Evolutionary conservation across 2,329 filamentous ascomycete species (phyloP).

Genomic region (Phaeomoniella chlamydospora): DNA sequence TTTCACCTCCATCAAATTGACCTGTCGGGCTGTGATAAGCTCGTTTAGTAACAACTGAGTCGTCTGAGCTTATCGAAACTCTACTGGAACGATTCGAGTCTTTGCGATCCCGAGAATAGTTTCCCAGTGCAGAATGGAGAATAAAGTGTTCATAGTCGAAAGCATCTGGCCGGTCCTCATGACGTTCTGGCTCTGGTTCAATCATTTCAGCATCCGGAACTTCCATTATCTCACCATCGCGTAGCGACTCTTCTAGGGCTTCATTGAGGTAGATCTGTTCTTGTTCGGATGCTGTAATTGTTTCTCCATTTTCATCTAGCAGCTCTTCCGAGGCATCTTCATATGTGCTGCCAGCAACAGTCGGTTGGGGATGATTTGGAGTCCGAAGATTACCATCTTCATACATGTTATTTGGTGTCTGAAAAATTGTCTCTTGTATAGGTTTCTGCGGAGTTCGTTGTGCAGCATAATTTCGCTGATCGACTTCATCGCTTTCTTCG

Average conservation of each 20-base stretch:
- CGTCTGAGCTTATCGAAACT: constrained; percentile 22
- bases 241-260: constrained; percentile 23
- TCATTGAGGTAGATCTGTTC: constrained; percentile 39
- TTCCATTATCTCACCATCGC: constrained; percentile 19
- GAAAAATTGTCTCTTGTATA: background rate
- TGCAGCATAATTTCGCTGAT: background rate
- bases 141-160: constrained; percentile 98
- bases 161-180: constrained; percentile 86
- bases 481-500: background rate
- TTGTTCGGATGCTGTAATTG: constrained; percentile 12
- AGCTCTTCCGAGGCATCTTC: constrained; percentile 27
- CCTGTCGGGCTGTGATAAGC: constrained; percentile 9
- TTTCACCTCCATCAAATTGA: no score
- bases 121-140: constrained; percentile 80
- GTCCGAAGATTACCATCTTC: background rate
- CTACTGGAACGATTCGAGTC: constrained; percentile 11
- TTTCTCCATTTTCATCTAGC: constrained; percentile 19
- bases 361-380: constrained; percentile 37
- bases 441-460: background rate
- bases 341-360: constrained; percentile 22
- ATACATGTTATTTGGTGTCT: background rate
- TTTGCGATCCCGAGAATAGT: constrained; percentile 16
- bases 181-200: constrained; percentile 49
- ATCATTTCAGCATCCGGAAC: constrained; percentile 33
- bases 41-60: constrained; percentile 36